These are phyloP conservation scores for Venturiaceae sp. DNA, from an alignment of 2,329 filamentous ascomycete species.

Conservation along the genomic window DNA sequence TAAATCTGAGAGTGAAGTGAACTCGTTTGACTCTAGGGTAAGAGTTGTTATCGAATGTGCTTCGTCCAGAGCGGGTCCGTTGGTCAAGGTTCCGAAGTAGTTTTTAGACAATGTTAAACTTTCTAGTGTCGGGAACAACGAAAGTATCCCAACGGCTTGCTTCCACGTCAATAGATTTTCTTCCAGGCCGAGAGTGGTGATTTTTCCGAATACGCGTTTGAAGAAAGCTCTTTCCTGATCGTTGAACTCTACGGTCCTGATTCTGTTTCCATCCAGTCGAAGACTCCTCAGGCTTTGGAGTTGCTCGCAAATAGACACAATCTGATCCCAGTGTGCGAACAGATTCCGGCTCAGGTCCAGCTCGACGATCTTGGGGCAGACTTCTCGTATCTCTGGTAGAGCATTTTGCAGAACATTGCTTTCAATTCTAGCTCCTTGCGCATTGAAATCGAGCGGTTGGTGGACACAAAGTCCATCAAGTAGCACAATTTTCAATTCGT, in stretches of 20 bases:
- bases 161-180: conserved; percentile 33
- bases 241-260: conserved; percentile 29
- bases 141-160: conserved; percentile 14
- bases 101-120: conserved; percentile 2
- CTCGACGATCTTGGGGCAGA: conserved; percentile 54
- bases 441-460: background rate
- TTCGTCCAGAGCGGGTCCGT: conserved; percentile 9
- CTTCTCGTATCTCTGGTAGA: conserved; percentile 40
- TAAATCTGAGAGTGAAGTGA: conserved; percentile 50
- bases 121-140: conserved; percentile 1
- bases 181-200: conserved; percentile 39
- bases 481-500: conserved; percentile 71
- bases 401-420: conserved; percentile 19
- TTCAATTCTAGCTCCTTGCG: conserved; percentile 10
- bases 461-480: conserved; percentile 65
- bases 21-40: conserved; percentile 33
- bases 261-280: conserved; percentile 56
- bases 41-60: conserved; percentile 20
- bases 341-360: conserved; percentile 81
- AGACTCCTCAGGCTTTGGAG: conserved; percentile 57
- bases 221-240: conserved; percentile 16
- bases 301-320: conserved; percentile 61
- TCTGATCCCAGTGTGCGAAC: conserved; percentile 56
- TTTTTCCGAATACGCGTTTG: conserved; percentile 19
- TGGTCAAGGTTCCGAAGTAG: background rate